Evolutionary conservation across 148 eudicot species (phyloP).

Genomic region (Heliosperma pusillum): DNA sequence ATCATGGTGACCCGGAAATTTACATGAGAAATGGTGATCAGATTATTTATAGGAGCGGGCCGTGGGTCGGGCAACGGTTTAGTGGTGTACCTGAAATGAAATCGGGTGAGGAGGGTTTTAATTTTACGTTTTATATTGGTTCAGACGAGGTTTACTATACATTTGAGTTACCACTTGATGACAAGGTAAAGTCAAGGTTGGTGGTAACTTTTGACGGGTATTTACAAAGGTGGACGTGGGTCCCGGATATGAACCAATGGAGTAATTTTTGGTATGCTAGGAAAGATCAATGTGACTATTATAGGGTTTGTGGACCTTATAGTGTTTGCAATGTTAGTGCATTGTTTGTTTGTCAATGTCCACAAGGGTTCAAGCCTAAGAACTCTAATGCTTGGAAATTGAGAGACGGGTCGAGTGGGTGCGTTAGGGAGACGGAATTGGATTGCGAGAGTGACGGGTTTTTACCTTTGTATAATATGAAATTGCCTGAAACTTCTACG

Average conservation of each 20-base stretch:
- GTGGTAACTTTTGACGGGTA: slow-evolving; percentile 32
- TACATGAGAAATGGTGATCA: slow-evolving; percentile 21
- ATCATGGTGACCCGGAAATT: slow-evolving; percentile 39
- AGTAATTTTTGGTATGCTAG: slow-evolving; percentile 56
- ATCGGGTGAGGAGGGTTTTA: slow-evolving; percentile 23
- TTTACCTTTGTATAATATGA: slow-evolving; percentile 38
- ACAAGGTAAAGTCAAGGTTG: slow-evolving; percentile 41
- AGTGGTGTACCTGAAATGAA: slow-evolving; percentile 79
- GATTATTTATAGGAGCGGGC: slow-evolving; percentile 54
- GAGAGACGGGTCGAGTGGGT: slow-evolving; percentile 55
- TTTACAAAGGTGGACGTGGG: slow-evolving; percentile 44
- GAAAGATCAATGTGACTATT: slow-evolving; percentile 58
- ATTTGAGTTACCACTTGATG: slow-evolving; percentile 22
- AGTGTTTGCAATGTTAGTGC: slow-evolving; percentile 46
- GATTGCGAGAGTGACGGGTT: slow-evolving; percentile 54
- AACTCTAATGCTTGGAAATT: slow-evolving; percentile 48
- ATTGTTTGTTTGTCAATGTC: slow-evolving; percentile 46
- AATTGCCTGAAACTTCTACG: slow-evolving; percentile 46
- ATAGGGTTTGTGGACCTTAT: slow-evolving; percentile 44
- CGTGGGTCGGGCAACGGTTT: slow-evolving; percentile 80
- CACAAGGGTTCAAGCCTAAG: slow-evolving; percentile 45
- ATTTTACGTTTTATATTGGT: slow-evolving; percentile 29
- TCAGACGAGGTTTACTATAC: slow-evolving; percentile 32
- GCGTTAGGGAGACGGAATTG: slow-evolving; percentile 31
- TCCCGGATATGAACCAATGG: slow-evolving; percentile 39